A percentile compares a stretch with the other conserved stretches of the same genome.
These are phyloP conservation scores for Poa pratensis DNA, from an alignment of 176 grass and related monocot species.

Conservation along the genomic window DNA sequence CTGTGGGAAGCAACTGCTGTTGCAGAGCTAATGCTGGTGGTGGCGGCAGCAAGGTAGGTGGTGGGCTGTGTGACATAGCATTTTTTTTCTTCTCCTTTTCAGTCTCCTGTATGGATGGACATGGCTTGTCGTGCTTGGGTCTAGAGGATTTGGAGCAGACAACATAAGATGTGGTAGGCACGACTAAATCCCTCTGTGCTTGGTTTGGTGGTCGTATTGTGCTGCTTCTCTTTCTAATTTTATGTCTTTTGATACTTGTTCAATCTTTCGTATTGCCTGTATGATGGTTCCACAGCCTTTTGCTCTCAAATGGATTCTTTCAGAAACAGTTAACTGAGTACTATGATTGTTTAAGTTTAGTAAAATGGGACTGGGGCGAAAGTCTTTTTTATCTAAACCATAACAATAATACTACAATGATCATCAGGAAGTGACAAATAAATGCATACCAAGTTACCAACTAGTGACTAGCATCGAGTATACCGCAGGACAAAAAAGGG, in stretches of 20 bases:
- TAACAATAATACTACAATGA: not conserved
- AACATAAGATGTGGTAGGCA: not conserved
- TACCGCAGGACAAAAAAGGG: not conserved
- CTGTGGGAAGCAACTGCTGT: not conserved
- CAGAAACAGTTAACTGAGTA: not conserved
- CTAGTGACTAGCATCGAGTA: slow-evolving; percentile 9
- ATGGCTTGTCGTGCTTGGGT: not conserved
- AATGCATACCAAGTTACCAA: not conserved
- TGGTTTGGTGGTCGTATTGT: not conserved
- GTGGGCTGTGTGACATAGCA: not conserved
- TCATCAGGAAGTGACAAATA: not conserved
- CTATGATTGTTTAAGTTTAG: not conserved
- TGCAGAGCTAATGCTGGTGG: not conserved
- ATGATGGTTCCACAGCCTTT: not conserved
- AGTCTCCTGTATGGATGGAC: not conserved
- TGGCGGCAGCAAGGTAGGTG: not conserved
- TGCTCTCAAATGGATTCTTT: not conserved
- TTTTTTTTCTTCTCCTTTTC: not conserved
- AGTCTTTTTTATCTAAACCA: not conserved
- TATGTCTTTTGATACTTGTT: not conserved
- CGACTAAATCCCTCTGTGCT: not conserved
- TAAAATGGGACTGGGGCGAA: not conserved
- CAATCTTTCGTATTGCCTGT: not conserved
- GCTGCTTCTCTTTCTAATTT: not conserved
- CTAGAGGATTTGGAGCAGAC: not conserved